Conservation (phyloP, 2,329 filamentous ascomycete species). For the Aspergillus fijiensis region DNA sequence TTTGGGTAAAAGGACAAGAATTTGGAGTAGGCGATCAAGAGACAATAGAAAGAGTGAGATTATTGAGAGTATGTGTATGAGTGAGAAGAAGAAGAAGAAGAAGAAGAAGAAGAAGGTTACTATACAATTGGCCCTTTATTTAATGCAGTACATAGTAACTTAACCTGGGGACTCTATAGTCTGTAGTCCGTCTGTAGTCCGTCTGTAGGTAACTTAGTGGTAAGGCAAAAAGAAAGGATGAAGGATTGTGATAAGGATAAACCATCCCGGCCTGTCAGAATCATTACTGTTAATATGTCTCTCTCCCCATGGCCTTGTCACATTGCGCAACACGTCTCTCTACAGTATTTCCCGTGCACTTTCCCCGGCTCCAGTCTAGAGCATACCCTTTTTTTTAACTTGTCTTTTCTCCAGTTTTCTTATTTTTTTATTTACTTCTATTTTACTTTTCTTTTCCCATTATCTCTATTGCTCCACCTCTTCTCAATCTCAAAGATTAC, state of each 20-base stretch:
- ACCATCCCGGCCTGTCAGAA: background rate
- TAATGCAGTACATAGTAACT: too few relatives aligned
- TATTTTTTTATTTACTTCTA: too few relatives aligned
- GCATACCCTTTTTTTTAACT: background rate
- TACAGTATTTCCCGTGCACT: background rate
- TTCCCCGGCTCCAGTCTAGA: background rate
- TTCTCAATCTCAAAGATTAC: background rate
- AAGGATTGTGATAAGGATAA: background rate
- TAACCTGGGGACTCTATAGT: too few relatives aligned
- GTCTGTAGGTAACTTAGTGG: background rate
- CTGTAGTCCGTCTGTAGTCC: too few relatives aligned
- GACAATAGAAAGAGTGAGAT: too few relatives aligned
- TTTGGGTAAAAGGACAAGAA: background rate
- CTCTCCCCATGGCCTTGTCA: background rate
- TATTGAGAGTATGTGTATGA: too few relatives aligned
- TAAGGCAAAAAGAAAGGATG: background rate
- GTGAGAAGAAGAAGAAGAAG: too few relatives aligned
- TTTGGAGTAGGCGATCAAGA: background rate
- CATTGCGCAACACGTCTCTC: background rate
- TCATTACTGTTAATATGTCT: background rate
- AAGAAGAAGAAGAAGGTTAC: too few relatives aligned
- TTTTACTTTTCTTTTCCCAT: background rate
- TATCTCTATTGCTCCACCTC: background rate
- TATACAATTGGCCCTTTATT: too few relatives aligned
- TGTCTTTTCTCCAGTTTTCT: too few relatives aligned